Conservation (phyloP, 2,329 filamentous ascomycete species). For the Cercospora canescens region DNA sequence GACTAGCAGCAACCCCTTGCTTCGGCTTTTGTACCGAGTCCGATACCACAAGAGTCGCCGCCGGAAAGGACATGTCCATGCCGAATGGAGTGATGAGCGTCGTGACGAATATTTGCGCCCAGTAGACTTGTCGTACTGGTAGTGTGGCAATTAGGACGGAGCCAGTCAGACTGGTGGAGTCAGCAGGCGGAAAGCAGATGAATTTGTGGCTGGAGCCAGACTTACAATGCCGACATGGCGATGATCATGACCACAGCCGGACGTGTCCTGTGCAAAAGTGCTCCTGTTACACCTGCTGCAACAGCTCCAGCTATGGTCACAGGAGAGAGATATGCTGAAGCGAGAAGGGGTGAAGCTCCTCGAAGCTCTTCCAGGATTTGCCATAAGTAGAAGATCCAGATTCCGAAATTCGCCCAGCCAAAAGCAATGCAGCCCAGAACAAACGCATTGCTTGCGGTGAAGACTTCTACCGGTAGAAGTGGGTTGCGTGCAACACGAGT, state of each 20-base stretch:
- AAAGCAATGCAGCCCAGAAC: conserved; percentile 33
- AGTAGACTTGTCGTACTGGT: conserved; percentile 61
- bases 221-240: conserved; percentile 41
- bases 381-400: conserved; percentile 39
- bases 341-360: conserved; percentile 46
- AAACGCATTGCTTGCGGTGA: conserved; percentile 29
- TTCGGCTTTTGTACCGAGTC: conserved; percentile 50
- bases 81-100: conserved; percentile 52
- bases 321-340: conserved; percentile 49
- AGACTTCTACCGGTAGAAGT: conserved; percentile 30
- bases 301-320: conserved; percentile 46
- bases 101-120: conserved; percentile 62
- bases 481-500: conserved; percentile 22
- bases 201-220: neutral
- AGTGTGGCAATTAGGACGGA: conserved; percentile 45
- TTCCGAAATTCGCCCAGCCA: conserved; percentile 34
- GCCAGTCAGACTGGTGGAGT: conserved; percentile 32
- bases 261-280: conserved; percentile 29
- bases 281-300: conserved; percentile 45
- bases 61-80: conserved; percentile 68
- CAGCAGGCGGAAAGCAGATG: neutral
- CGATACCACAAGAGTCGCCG: conserved; percentile 61
- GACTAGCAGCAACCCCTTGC: conserved; percentile 54
- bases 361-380: conserved; percentile 50
- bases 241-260: conserved; percentile 40